Evolutionary conservation across 306 rosid genomes (phyloP).

Genomic region (Rosa persica): DNA sequence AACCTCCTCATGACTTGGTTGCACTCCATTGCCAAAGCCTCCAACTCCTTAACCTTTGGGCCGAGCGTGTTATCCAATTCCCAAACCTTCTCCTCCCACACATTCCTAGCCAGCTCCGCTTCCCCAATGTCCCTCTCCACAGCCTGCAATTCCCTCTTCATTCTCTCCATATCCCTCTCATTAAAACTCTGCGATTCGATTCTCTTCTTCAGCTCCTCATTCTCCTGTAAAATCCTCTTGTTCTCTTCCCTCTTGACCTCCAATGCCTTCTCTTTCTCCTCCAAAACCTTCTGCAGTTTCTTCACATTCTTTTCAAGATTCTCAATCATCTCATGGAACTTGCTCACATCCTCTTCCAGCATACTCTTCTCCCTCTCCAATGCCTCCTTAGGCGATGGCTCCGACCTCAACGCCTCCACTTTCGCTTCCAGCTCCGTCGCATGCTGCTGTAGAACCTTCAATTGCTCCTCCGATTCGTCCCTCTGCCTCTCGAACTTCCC

Average conservation of each 20-base stretch:
- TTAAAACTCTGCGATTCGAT: conserved; percentile 70
- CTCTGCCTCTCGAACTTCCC: conserved; percentile 49
- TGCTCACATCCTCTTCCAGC: conserved; percentile 70
- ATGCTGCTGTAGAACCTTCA: conserved; percentile 23
- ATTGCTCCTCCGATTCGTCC: conserved; percentile 28
- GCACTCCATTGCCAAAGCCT: conserved; percentile 68
- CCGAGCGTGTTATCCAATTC: conserved; percentile 49
- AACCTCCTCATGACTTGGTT: conserved; percentile 76
- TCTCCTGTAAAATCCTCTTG: conserved; percentile 55
- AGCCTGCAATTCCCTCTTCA: conserved; percentile 88
- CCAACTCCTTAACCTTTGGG: conserved; percentile 64
- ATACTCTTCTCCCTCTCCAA: conserved; percentile 56
- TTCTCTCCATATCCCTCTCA: conserved; percentile 82
- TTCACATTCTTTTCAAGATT: conserved; percentile 40
- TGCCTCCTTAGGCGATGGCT: conserved; percentile 52
- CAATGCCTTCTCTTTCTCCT: conserved; percentile 60
- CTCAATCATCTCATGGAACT: conserved; percentile 63
- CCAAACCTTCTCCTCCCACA: conserved; percentile 86
- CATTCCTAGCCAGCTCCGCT: conserved; percentile 59
- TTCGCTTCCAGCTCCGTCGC: conserved; percentile 34
- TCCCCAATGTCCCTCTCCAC: conserved; percentile 76
- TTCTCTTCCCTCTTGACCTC: conserved; percentile 56
- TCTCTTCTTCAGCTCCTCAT: conserved; percentile 57
- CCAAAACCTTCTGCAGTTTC: conserved; percentile 45
- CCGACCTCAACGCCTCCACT: conserved; percentile 41